Percentiles rank a stretch among this genome's conserved stretches.
These are phyloP conservation scores for Coniella vitis DNA, from an alignment of 2,329 filamentous ascomycete species.

Conservation along the genomic window DNA sequence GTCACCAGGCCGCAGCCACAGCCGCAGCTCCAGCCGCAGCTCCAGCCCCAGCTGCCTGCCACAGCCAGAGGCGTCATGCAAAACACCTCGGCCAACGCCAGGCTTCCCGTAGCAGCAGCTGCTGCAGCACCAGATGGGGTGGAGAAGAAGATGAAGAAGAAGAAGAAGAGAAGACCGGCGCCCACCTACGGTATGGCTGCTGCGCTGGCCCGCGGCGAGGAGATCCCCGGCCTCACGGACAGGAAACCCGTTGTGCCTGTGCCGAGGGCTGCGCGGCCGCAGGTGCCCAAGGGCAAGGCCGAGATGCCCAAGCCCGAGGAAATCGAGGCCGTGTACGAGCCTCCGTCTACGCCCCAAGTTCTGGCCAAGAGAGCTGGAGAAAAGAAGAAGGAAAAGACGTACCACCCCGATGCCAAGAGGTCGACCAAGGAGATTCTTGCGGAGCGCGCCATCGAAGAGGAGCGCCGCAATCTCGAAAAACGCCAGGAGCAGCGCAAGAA, in stretches of 20 bases:
- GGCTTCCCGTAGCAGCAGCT: too few relatives aligned
- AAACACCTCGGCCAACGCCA: neutral
- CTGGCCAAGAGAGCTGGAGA: slow-evolving; percentile 2
- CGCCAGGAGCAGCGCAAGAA: slow-evolving; percentile 1
- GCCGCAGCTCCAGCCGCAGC: too few relatives aligned
- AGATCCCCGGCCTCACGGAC: slow-evolving; percentile 12
- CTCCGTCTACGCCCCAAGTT: slow-evolving; percentile 1
- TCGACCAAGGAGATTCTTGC: slow-evolving; percentile 12
- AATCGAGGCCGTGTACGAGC: neutral
- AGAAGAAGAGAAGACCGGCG: slow-evolving; percentile 14
- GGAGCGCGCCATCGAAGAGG: slow-evolving; percentile 10
- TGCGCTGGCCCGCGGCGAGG: slow-evolving; percentile 12
- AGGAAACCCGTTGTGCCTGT: slow-evolving; percentile 6
- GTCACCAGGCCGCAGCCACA: neutral
- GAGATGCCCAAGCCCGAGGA: slow-evolving; percentile 9
- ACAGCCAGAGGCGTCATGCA: slow-evolving; percentile 6
- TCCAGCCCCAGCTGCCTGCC: neutral
- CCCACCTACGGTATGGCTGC: slow-evolving; percentile 14
- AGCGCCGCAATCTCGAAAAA: slow-evolving; percentile 1
- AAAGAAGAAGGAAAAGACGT: slow-evolving; percentile 14
- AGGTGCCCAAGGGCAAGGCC: slow-evolving; percentile 4
- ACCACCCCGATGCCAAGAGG: slow-evolving; percentile 6
- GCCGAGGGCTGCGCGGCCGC: neutral
- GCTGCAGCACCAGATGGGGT: neutral
- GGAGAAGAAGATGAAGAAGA: slow-evolving; percentile 15